Conservation (phyloP, 306 rosid species). For the Cotoneaster glaucophyllus region DNA sequence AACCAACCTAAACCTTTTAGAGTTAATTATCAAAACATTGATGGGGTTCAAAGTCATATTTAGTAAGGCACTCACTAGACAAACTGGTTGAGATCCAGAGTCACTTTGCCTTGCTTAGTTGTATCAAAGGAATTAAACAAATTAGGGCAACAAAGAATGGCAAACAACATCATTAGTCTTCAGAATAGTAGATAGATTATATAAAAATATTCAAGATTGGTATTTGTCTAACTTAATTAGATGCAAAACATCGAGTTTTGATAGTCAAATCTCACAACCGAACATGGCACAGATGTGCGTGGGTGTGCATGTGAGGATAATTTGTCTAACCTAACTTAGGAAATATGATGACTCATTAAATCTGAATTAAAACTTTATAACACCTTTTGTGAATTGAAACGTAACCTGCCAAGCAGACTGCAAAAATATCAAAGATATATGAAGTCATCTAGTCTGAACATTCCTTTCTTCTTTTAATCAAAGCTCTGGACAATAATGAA, state of each 20-base stretch:
- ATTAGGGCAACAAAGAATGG: slow-evolving; percentile 51
- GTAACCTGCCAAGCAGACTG: slow-evolving; percentile 71
- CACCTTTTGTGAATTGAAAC: neutral
- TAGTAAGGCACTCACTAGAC: slow-evolving; percentile 60
- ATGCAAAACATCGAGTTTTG: neutral
- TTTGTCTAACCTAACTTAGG: neutral
- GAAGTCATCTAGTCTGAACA: slow-evolving; percentile 69
- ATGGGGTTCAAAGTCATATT: neutral
- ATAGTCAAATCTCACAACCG: neutral
- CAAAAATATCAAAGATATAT: slow-evolving; percentile 76
- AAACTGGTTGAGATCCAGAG: slow-evolving; percentile 91
- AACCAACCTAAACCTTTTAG: neutral
- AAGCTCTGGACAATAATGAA: slow-evolving; percentile 63
- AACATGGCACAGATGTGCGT: neutral
- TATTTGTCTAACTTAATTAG: neutral
- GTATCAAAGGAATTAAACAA: slow-evolving; percentile 82
- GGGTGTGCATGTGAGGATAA: neutral
- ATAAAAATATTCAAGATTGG: neutral
- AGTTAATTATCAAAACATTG: neutral
- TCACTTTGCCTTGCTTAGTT: slow-evolving; percentile 81
- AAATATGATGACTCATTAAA: neutral
- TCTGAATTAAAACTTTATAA: neutral
- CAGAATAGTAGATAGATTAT: neutral
- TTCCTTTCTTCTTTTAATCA: slow-evolving; percentile 78
- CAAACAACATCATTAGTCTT: slow-evolving; percentile 4